These are phyloP conservation scores for Fulvia fulva DNA, from an alignment of 2,329 filamentous ascomycete species.

Conservation along the genomic window DNA sequence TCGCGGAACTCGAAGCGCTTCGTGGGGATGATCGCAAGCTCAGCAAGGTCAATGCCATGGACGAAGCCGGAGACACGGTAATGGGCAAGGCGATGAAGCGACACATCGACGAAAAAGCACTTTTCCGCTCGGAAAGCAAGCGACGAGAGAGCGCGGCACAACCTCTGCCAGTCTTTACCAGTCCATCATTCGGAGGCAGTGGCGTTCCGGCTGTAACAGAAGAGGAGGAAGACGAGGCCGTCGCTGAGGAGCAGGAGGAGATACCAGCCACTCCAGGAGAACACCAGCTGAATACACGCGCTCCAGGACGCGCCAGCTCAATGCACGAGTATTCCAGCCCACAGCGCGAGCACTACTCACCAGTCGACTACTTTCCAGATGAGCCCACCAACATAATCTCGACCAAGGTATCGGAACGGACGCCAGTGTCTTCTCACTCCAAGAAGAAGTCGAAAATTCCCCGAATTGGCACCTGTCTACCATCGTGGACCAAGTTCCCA, in stretches of 20 bases:
- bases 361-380: not conserved
- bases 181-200: conserved; percentile 3
- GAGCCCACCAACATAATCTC: not conserved
- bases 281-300: not conserved
- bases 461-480: conserved; percentile 26
- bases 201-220: conserved; percentile 1
- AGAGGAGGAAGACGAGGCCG: conserved; percentile 3
- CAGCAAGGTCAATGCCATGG: conserved; percentile 16
- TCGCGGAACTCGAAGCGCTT: conserved; percentile 19
- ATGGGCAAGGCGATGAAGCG: conserved; percentile 34
- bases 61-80: conserved; percentile 12
- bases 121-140: conserved; percentile 32
- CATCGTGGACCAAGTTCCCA: conserved; percentile 46
- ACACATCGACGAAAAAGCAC: conserved; percentile 33
- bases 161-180: conserved; percentile 16
- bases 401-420: conserved; percentile 2
- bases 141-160: conserved; percentile 11
- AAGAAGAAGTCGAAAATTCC: not conserved
- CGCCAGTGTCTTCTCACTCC: not conserved
- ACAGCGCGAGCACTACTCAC: not conserved
- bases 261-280: not conserved
- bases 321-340: not conserved
- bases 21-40: conserved; percentile 24
- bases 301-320: not conserved
- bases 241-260: not conserved